Evolutionary conservation across 768 basidiomycete species (phyloP).

Genomic region (Gelatoporia subvermispora): DNA sequence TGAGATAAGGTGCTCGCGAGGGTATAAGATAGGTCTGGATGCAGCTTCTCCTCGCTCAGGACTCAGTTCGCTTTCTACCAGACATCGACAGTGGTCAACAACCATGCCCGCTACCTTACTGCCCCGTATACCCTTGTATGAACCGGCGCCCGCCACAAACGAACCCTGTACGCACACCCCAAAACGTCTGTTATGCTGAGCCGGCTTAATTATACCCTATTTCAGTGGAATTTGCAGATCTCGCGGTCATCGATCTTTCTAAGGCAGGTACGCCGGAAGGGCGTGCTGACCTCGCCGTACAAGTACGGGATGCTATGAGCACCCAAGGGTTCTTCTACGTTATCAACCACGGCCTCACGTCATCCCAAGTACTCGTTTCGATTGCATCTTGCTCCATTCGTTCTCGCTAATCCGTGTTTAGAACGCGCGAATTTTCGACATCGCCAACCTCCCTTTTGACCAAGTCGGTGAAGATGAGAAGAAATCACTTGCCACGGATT

Average conservation of each 20-base stretch:
- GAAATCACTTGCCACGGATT: slow-evolving; percentile 17
- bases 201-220: slow-evolving; percentile 20
- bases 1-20: too few relatives aligned
- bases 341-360: slow-evolving; percentile 13
- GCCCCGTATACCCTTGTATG: slow-evolving; percentile 3
- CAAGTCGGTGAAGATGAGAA: slow-evolving; percentile 27
- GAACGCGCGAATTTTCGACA: slow-evolving; percentile 32
- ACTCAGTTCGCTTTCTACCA: too few relatives aligned
- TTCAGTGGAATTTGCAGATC: slow-evolving; percentile 44
- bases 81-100: too few relatives aligned
- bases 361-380: slow-evolving; percentile 6
- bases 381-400: too few relatives aligned
- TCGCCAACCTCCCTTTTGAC: slow-evolving; percentile 27
- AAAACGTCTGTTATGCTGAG: too few relatives aligned
- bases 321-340: slow-evolving; percentile 38
- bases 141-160: slow-evolving; percentile 1
- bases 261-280: slow-evolving; percentile 33
- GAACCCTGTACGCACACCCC: slow-evolving; percentile 6
- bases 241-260: slow-evolving; percentile 49
- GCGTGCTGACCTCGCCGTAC: slow-evolving; percentile 31
- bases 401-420: too few relatives aligned
- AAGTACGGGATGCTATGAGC: slow-evolving; percentile 43
- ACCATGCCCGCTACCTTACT: slow-evolving; percentile 3
- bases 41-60: too few relatives aligned
- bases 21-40: too few relatives aligned